phyloP scores from a whole-genome alignment of 1,139 yeast species.

The Zygoascus meyerae region DNA sequence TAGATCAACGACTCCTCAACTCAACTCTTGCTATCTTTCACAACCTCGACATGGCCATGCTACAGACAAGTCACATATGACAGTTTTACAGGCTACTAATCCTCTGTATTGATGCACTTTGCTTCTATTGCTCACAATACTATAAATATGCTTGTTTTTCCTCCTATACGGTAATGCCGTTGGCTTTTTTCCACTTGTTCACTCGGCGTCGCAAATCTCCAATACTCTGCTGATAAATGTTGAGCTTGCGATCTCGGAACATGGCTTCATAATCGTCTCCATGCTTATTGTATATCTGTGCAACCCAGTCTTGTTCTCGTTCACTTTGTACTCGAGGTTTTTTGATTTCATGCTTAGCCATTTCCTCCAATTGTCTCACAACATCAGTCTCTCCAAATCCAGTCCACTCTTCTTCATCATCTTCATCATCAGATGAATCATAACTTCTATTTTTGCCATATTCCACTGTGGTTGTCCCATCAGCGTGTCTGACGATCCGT shows the following conservation, averaged over 20 bases:
- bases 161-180: constrained; percentile 25
- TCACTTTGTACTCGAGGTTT: constrained; percentile 58
- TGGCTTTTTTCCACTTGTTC: constrained; percentile 53
- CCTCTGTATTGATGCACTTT: constrained; percentile 13
- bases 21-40: neutral
- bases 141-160: neutral
- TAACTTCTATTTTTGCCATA: constrained; percentile 43
- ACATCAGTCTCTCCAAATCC: constrained; percentile 39
- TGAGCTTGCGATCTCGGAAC: constrained; percentile 87
- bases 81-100: neutral
- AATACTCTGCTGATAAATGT: constrained; percentile 75
- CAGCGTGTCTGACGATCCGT: constrained; percentile 64
- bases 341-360: constrained; percentile 50
- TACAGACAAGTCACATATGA: neutral
- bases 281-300: constrained; percentile 58
- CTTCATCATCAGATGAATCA: constrained; percentile 27
- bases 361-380: constrained; percentile 61
- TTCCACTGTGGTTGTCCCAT: constrained; percentile 62
- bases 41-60: neutral
- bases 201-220: constrained; percentile 74
- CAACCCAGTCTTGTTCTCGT: constrained; percentile 72
- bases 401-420: constrained; percentile 27
- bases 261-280: constrained; percentile 86
- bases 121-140: neutral
- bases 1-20: neutral